Conservation (phyloP, 495 filamentous ascomycete genomes). For the Hypoxylon fuscum region DNA sequence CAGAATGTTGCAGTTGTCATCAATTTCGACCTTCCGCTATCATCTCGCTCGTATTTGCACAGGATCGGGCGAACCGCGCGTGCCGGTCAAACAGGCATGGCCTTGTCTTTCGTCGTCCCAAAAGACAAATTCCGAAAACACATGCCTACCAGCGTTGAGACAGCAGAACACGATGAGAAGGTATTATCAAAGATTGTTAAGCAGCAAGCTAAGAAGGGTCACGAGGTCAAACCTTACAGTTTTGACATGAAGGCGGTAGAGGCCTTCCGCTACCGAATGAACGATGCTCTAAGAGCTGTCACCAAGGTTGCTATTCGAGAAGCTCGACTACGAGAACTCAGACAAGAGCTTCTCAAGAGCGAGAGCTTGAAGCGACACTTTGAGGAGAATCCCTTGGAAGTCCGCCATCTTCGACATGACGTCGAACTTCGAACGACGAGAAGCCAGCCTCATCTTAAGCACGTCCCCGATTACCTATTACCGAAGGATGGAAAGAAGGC, state of each 20-base stretch:
- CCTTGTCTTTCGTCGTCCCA: conserved; percentile 92
- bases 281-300: conserved; percentile 68
- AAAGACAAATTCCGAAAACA: conserved; percentile 83
- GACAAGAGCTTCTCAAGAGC: conserved; percentile 87
- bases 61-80: conserved; percentile 93
- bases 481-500: conserved; percentile 79
- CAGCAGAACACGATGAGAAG: conserved; percentile 82
- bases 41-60: conserved; percentile 87
- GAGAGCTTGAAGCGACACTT: conserved; percentile 96
- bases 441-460: conserved; percentile 88
- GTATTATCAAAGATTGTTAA: conserved; percentile 77
- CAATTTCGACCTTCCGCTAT: conserved; percentile 94
- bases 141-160: conserved; percentile 78
- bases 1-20: conserved; percentile 92
- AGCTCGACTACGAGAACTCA: conserved; percentile 85
- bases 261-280: conserved; percentile 93
- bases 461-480: conserved; percentile 94
- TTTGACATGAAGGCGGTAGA: conserved; percentile 96
- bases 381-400: conserved; percentile 92
- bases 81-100: conserved; percentile 89
- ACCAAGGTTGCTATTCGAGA: conserved; percentile 78
- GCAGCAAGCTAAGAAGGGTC: conserved; percentile 74
- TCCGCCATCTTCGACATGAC: conserved; percentile 89
- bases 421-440: conserved; percentile 81
- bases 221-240: conserved; percentile 84